Percentiles rank a stretch among this genome's conserved stretches.
phyloP scores from a whole-genome alignment of 2,329 filamentous ascomycete genomes.

The Aspergillus spinulosporus region DNA sequence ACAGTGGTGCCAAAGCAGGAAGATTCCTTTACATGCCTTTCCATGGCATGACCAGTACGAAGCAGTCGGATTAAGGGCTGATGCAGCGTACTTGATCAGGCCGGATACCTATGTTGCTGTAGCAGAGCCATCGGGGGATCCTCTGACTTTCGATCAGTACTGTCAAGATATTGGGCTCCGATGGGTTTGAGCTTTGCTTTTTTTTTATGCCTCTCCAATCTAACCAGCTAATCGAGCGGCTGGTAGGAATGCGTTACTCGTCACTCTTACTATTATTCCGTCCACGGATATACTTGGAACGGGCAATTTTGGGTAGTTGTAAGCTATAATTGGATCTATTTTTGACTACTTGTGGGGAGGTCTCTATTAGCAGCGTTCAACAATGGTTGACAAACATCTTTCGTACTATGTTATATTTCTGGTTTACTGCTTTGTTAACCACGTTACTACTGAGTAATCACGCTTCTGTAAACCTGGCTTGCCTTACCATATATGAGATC shows the following conservation, averaged over 20 bases:
- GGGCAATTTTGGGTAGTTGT: too few species aligned
- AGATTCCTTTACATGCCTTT: conserved; percentile 25
- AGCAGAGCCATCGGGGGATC: conserved; percentile 19
- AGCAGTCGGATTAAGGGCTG: conserved; percentile 23
- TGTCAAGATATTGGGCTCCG: conserved; percentile 18
- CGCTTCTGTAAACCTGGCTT: too few species aligned
- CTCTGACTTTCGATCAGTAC: conserved; percentile 27
- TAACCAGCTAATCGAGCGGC: not conserved
- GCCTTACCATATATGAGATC: too few species aligned
- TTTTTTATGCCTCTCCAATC: not conserved
- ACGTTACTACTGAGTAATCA: too few species aligned
- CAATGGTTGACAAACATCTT: too few species aligned
- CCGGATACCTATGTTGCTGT: conserved; percentile 35
- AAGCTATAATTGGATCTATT: too few species aligned
- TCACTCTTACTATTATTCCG: too few species aligned
- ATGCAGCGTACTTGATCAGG: conserved; percentile 33
- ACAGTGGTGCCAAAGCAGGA: conserved; percentile 27
- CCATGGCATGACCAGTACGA: conserved; percentile 28
- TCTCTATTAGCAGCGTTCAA: too few species aligned
- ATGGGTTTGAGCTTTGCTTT: conserved; percentile 6
- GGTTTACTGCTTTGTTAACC: too few species aligned
- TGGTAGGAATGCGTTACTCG: not conserved
- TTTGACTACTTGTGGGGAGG: too few species aligned
- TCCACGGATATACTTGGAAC: too few species aligned
- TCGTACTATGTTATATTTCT: too few species aligned